Base-by-base conservation (phyloP, 83 land plant species). In the Isoetes engelmannii region DNA sequence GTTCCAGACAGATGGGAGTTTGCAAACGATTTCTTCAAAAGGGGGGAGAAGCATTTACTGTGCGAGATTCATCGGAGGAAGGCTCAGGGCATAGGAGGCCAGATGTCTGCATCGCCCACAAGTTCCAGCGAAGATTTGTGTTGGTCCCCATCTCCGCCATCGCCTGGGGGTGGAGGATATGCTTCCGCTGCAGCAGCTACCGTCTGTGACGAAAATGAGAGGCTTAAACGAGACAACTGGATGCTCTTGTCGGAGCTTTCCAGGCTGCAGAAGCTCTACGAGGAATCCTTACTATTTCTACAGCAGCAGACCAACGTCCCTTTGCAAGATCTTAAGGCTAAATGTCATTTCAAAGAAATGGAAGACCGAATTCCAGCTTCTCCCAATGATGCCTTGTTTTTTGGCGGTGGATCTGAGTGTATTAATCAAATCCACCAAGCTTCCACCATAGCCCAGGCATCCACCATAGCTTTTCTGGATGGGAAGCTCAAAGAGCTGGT, bases 1-100 rank as follows among this genome's bases (percentile, higher is more conserved):
- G 75, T 74, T 5, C 77, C 72, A 4, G 77, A 74, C 54, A 69
- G 77, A 13, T 74, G 77, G 77, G 77, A 74, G 74, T 74, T 74
- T 28, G 75, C 77, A 20, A 74, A 74, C 60, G 77, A 74, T 42
- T 74, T 74, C 53, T 74, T 74, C 73, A 58, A 73, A 45, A 72
- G 59, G 60, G 77, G 77, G 47, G 66, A 74, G 77, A 21, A 49
- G 66, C 77, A 74, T 5, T 56, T 74, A 41, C 44, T 74, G 56
- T 74, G 77, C 45, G 77, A 74, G 77, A 74, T 74, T 28, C 77
- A 74, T 73, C 7, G 77, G 66, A 47, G 77, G 19, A 74, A 74
- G 65, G 75, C 76, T 44, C 45, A 53, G 60, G 57, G 71, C 65
- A 54, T 67, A 70, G 20, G 76, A 73, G 45, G 71, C 55, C 50